These are phyloP conservation scores for Exophiala alcalophila DNA, from an alignment of 2,329 filamentous ascomycete species.

Conservation along the genomic window DNA sequence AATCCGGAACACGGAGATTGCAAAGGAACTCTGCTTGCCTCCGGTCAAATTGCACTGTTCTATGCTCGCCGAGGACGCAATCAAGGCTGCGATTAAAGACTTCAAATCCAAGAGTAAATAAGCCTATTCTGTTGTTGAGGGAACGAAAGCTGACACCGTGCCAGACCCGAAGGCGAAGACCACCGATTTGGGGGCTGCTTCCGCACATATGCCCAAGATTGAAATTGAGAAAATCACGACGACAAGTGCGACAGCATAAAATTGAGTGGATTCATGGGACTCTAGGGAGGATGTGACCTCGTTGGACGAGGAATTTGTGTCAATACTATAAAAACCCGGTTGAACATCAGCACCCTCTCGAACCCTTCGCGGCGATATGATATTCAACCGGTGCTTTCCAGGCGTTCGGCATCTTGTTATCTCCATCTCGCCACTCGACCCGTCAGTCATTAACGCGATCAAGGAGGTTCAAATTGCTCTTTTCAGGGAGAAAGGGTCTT, in stretches of 20 bases:
- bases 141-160: conserved; percentile 11
- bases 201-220: conserved; percentile 63
- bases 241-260: conserved; percentile 32
- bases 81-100: conserved; percentile 86
- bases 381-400: too few relatives aligned
- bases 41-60: conserved; percentile 90
- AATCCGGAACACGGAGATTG: conserved; percentile 97
- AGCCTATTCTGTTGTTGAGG: not conserved
- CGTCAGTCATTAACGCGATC: too few relatives aligned
- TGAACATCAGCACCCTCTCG: too few relatives aligned
- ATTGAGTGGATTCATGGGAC: not conserved
- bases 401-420: too few relatives aligned
- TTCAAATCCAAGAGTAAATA: conserved; percentile 70
- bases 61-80: conserved; percentile 88
- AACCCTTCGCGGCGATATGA: too few relatives aligned
- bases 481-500: too few relatives aligned
- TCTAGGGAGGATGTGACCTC: not conserved
- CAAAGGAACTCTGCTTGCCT: conserved; percentile 87
- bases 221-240: conserved; percentile 58
- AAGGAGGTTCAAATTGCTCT: too few relatives aligned
- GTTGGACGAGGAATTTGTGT: conserved; percentile 13
- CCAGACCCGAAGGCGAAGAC: conserved; percentile 76
- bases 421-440: too few relatives aligned
- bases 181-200: conserved; percentile 70
- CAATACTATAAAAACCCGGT: conserved; percentile 9